Evolutionary conservation across 2,329 filamentous ascomycete species (phyloP), one percentile per base, ranked within the genome.

Genomic region (Ploettnerulaceae sp.): DNA sequence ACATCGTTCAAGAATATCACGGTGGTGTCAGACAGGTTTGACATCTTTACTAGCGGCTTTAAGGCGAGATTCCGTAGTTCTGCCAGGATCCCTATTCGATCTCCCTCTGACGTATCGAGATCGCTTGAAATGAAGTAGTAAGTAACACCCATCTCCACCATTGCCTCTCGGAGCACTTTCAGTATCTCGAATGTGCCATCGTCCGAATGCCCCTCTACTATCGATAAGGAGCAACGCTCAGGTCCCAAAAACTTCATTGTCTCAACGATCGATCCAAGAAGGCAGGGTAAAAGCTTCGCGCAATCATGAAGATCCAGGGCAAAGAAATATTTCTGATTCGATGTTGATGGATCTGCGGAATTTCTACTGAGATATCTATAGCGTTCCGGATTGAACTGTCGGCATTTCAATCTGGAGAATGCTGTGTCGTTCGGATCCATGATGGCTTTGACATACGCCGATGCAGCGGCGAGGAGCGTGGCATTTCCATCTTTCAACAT

Each of bases 1-100:
- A 80, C 71, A 51, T 79, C 73, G 59, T 79, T 76, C 36, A 79
- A 57, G 50, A 78, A 78, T 9, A 78, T 41, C 2, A 79, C 61
- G 2, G 71, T 71, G 2, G 72, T 66, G 17, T 71, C 60, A 18
- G 61, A 66, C 0, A 29, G 47, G 1, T 53, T 48, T 3, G 54
- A 12, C 5, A 62, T 31, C 2, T 48, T 48, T 24, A 68, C 42
- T 2, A 79, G 62, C 0, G 76, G 76, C 7, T 67, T 55, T 1
- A 81, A 60, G 0, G 75, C 76, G 5, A 75, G 53, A 47, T 79
- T 79, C 4, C 77, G 71, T 1, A 81, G 67, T 45, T 67, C 55
- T 11, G 75, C 73, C 11, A 80, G 70, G 25, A 60, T 65, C 4
- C 51, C 52, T 25, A 79, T 74, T 7, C 76, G 71, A 9, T 72